Conservation (phyloP, 495 filamentous ascomycete genomes). For the Aspergillus ellipticus region DNA sequence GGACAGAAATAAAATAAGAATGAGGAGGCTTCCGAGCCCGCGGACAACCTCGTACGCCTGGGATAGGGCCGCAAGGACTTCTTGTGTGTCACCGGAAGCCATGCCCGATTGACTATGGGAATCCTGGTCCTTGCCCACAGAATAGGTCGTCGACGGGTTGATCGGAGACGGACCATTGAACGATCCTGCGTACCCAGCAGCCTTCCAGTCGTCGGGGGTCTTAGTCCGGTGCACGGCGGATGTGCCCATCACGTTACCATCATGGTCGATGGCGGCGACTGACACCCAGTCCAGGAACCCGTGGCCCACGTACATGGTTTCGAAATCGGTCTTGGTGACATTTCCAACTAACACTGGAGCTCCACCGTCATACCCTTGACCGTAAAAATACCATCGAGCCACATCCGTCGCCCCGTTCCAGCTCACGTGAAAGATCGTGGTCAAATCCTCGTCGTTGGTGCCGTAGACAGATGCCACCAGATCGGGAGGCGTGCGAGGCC, state of each 20-base stretch:
- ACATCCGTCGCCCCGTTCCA: slow-evolving; percentile 49
- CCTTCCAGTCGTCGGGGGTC: slow-evolving; percentile 6
- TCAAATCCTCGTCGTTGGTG: slow-evolving; percentile 25
- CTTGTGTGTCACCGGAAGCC: neutral
- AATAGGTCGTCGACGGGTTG: neutral
- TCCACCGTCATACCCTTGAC: slow-evolving; percentile 23
- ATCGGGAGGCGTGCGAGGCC: slow-evolving; percentile 24
- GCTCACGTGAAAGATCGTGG: slow-evolving; percentile 35
- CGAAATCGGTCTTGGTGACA: slow-evolving; percentile 24
- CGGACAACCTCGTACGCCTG: neutral
- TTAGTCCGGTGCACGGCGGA: slow-evolving; percentile 4
- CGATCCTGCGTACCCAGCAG: slow-evolving; percentile 1
- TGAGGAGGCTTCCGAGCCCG: neutral
- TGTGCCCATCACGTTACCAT: slow-evolving; percentile 10
- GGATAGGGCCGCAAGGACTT: neutral
- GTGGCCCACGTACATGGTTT: slow-evolving; percentile 29
- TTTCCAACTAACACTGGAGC: slow-evolving; percentile 23
- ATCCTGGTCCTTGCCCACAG: neutral
- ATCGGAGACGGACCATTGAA: neutral
- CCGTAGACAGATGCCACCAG: slow-evolving; percentile 26
- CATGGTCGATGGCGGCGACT: slow-evolving; percentile 46
- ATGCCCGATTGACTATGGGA: neutral
- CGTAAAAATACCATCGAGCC: slow-evolving; percentile 35
- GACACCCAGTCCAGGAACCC: slow-evolving; percentile 36
- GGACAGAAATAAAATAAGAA: neutral